phyloP scores from a whole-genome alignment of 1,284 basidiomycete species.

The Moesziomyces globuligerus region DNA sequence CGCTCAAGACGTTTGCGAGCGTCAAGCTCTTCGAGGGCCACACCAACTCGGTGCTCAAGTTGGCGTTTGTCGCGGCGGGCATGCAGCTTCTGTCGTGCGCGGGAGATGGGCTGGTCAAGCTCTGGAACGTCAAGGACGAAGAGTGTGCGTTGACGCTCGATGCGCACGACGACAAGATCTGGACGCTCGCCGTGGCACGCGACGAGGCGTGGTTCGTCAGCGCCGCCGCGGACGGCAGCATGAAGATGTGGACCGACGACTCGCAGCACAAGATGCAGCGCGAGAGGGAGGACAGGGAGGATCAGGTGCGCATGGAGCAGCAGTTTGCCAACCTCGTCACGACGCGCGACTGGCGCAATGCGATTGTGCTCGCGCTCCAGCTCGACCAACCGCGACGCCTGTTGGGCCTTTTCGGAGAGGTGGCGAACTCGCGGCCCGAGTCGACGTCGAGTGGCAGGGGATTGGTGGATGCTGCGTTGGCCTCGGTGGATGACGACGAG shows the following conservation, averaged over 20 bases:
- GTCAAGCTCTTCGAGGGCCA: constrained; percentile 74
- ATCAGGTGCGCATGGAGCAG: constrained; percentile 77
- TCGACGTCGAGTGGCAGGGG: background rate
- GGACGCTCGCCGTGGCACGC: constrained; percentile 83
- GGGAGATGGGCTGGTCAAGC: constrained; percentile 92
- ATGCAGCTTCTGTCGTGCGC: constrained; percentile 87
- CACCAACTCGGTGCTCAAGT: constrained; percentile 92
- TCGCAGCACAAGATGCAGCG: constrained; percentile 74
- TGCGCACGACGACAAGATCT: constrained; percentile 92
- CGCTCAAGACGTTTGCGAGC: constrained; percentile 72
- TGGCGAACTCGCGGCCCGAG: constrained; percentile 44
- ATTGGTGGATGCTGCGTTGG: constrained; percentile 4
- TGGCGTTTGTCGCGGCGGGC: constrained; percentile 86
- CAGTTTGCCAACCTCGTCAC: constrained; percentile 90
- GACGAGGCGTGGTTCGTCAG: constrained; percentile 86
- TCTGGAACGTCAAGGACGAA: constrained; percentile 93
- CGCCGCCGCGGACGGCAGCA: constrained; percentile 90
- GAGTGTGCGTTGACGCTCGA: constrained; percentile 85
- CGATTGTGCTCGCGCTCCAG: constrained; percentile 87
- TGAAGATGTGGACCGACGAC: constrained; percentile 93
- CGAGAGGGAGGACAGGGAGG: constrained; percentile 32
- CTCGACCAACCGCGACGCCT: constrained; percentile 94
- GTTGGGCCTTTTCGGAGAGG: constrained; percentile 77
- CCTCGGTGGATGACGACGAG: constrained; percentile 11
- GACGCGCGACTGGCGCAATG: constrained; percentile 87